Conservation (phyloP, 2,329 filamentous ascomycete genomes). For the Penicillium sp. region DNA sequence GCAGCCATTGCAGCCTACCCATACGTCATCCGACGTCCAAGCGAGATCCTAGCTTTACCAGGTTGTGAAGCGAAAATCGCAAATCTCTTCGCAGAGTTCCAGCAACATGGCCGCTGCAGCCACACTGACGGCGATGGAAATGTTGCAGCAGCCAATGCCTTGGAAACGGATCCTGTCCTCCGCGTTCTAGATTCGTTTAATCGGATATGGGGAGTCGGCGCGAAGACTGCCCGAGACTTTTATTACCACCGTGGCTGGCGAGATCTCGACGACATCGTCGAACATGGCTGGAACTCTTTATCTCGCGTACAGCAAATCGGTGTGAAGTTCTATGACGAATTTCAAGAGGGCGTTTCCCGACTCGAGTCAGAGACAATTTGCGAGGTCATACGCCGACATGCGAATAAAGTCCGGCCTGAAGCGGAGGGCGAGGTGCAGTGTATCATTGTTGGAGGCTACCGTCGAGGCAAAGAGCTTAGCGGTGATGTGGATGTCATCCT, state of each 20-base stretch:
- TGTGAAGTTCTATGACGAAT: conserved; percentile 89
- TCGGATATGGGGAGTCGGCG: conserved; percentile 89
- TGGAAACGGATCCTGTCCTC: conserved; percentile 66
- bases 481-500: conserved; percentile 88
- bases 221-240: conserved; percentile 77
- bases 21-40: conserved; percentile 49
- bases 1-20: conserved; percentile 83
- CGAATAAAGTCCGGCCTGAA: conserved; percentile 61
- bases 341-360: conserved; percentile 70
- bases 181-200: conserved; percentile 70
- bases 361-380: conserved; percentile 72
- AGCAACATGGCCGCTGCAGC: conserved; percentile 37
- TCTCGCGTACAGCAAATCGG: conserved; percentile 88
- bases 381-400: conserved; percentile 64
- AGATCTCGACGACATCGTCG: conserved; percentile 82
- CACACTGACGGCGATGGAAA: conserved; percentile 51
- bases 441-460: conserved; percentile 76
- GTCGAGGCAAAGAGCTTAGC: conserved; percentile 71
- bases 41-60: conserved; percentile 61
- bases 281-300: conserved; percentile 75
- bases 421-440: conserved; percentile 54
- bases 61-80: conserved; percentile 82
- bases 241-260: conserved; percentile 75
- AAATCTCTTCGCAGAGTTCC: conserved; percentile 75
- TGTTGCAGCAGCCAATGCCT: conserved; percentile 65